Conservation (phyloP, 2,329 filamentous ascomycete genomes). For the Pseudogymnoascus sp. region DNA sequence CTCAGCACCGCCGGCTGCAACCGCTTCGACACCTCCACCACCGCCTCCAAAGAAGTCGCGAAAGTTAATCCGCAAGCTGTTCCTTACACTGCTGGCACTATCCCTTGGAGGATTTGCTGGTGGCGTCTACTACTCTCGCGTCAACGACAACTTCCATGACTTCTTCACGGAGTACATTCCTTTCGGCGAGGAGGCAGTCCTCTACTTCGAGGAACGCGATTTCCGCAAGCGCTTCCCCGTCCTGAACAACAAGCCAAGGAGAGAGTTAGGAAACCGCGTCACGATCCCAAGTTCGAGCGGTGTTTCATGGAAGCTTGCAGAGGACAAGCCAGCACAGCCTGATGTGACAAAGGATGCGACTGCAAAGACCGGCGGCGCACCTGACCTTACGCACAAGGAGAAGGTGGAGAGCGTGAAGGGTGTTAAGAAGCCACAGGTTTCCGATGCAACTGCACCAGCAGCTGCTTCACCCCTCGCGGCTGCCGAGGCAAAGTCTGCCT, state of each 20-base stretch:
- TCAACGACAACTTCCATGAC: conserved; percentile 97
- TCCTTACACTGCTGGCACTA: conserved; percentile 69
- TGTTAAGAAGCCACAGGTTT: conserved; percentile 28
- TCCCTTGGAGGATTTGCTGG: conserved; percentile 73
- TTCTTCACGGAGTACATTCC: conserved; percentile 97
- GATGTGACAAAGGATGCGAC: neutral
- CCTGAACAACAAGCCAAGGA: conserved; percentile 29
- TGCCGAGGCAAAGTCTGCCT: conserved; percentile 26
- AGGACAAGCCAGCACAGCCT: conserved; percentile 40
- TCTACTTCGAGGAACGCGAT: conserved; percentile 92
- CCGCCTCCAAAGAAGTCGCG: conserved; percentile 37
- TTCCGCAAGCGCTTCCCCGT: conserved; percentile 77
- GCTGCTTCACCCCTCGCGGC: conserved; percentile 16
- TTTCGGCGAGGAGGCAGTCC: conserved; percentile 86
- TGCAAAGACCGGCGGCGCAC: conserved; percentile 21
- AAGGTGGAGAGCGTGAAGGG: conserved; percentile 29
- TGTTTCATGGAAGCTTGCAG: conserved; percentile 68
- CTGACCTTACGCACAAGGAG: conserved; percentile 22
- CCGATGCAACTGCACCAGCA: conserved; percentile 21
- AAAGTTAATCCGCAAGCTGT: conserved; percentile 65
- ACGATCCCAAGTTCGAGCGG: conserved; percentile 81
- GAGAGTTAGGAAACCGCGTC: conserved; percentile 60
- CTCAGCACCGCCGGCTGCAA: conserved; percentile 29
- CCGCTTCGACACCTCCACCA: conserved; percentile 26
- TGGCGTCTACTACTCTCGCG: conserved; percentile 83